phyloP scores from a whole-genome alignment of 2,329 filamentous ascomycete species.

The Alternaria angustiovoidea region DNA sequence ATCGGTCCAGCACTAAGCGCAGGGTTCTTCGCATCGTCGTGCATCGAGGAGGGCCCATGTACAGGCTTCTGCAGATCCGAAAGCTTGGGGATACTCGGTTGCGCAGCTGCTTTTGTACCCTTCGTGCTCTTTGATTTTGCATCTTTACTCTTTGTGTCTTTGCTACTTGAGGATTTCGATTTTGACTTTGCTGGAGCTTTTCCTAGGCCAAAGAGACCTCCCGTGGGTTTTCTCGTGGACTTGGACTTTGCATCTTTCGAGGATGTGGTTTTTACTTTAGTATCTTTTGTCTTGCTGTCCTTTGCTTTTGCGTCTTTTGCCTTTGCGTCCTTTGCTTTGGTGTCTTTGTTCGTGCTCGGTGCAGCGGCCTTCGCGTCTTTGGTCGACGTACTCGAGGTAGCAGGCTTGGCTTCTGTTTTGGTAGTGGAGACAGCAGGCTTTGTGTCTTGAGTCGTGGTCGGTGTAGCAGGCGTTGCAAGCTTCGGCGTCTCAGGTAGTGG shows the following conservation, averaged over 20 bases:
- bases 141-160: slow-evolving; percentile 7
- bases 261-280: slow-evolving; percentile 2
- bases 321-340: slow-evolving; percentile 10
- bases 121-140: neutral
- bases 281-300: slow-evolving; percentile 5
- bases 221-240: slow-evolving; percentile 11
- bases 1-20: slow-evolving; percentile 32
- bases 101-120: neutral
- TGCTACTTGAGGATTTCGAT: slow-evolving; percentile 10
- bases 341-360: slow-evolving; percentile 2
- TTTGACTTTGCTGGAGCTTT: slow-evolving; percentile 13
- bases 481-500: slow-evolving; percentile 39
- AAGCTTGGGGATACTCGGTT: slow-evolving; percentile 26
- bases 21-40: slow-evolving; percentile 36
- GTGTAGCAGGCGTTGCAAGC: slow-evolving; percentile 15
- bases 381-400: neutral
- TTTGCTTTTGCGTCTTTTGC: slow-evolving; percentile 2
- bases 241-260: slow-evolving; percentile 6
- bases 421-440: neutral
- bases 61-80: slow-evolving; percentile 29
- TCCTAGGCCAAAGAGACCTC: slow-evolving; percentile 12
- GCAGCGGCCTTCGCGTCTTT: slow-evolving; percentile 6
- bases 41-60: slow-evolving; percentile 33
- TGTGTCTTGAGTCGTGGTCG: slow-evolving; percentile 4
- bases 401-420: slow-evolving; percentile 5